Conservation (phyloP, 306 rosid species). For the Spatholobus suberectus region DNA sequence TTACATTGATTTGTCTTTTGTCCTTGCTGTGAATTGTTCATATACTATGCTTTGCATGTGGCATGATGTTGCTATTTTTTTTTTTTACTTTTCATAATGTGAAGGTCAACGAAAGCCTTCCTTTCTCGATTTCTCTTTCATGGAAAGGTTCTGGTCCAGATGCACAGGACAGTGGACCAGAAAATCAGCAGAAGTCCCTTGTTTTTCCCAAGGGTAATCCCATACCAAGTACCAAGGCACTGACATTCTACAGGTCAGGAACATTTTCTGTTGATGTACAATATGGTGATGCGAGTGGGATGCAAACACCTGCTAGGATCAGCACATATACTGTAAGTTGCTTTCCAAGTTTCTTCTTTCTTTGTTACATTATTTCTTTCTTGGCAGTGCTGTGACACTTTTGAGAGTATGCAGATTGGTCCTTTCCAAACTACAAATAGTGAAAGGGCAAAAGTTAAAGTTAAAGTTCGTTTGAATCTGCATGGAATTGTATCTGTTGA, state of each 20-base stretch:
- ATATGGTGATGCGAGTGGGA: conserved; percentile 63
- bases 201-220: conserved; percentile 89
- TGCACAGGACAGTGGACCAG: conserved; percentile 65
- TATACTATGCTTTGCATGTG: background rate
- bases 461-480: conserved; percentile 80
- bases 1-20: background rate
- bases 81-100: conserved; percentile 11
- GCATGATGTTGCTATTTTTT: background rate
- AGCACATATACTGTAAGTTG: conserved; percentile 81
- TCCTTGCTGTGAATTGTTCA: conserved; percentile 1
- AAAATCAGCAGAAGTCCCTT: conserved; percentile 60
- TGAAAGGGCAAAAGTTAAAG: conserved; percentile 78
- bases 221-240: conserved; percentile 81
- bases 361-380: background rate
- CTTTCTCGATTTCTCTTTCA: conserved; percentile 72
- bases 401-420: conserved; percentile 73
- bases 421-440: conserved; percentile 71
- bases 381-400: background rate
- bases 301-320: conserved; percentile 73
- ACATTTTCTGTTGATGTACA: conserved; percentile 81
- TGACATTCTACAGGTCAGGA: conserved; percentile 81
- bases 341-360: background rate
- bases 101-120: conserved; percentile 89
- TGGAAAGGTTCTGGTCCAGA: conserved; percentile 93
- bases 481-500: conserved; percentile 87